Base-by-base conservation (phyloP, 2,329 filamentous ascomycete genomes). In the Ceratocystiopsis minuta region DNA sequence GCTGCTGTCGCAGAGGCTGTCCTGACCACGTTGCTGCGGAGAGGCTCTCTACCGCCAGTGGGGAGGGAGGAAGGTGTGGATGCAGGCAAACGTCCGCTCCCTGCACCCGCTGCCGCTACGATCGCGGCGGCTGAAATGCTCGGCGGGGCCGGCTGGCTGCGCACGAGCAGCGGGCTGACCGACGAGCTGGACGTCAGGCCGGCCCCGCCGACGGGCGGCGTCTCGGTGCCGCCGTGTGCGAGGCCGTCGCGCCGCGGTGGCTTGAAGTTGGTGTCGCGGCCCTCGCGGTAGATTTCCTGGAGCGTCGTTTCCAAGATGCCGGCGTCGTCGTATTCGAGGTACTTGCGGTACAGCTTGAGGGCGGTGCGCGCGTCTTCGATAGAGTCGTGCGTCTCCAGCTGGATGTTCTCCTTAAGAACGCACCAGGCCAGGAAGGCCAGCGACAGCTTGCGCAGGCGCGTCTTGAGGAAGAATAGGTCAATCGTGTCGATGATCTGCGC, bases 291-390 rank as follows among this genome's bases (percentile, higher is more conserved):
- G 9, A 96, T 84, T 52, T 93, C 85, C 54, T 86, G 77, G 38
- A 96, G 68, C 65, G 90, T 90, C 33, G 75, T 66, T 52, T 90
- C 78, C 40, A 93, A 63, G 5, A 93, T 76, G 0, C 87, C 88
- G 0, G 84, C 85, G 50, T 92, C 85, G 41, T 80, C 67, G 53
- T 83, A 96, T 60, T 96, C 87, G 48, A 84, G 70, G 58, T 86
- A 95, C 57, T 94, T 95, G 37, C 80, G 72, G 53, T 79, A 98
- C 10, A 98, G 66, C 55, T 85, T 83, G 35, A 96, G 67, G 0
- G 92, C 90, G 35, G 88, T 95, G 20, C 81, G 72, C 1, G 90
- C 87, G 57, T 98, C 90, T 59, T 96, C 90, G 50, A 98, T 92
- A 12, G 80, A 88, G 60, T 98, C 90, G 60, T 98, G 92, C 7